Conservation (phyloP, 2,329 filamentous ascomycete genomes). For the Falciphora oryzae region DNA sequence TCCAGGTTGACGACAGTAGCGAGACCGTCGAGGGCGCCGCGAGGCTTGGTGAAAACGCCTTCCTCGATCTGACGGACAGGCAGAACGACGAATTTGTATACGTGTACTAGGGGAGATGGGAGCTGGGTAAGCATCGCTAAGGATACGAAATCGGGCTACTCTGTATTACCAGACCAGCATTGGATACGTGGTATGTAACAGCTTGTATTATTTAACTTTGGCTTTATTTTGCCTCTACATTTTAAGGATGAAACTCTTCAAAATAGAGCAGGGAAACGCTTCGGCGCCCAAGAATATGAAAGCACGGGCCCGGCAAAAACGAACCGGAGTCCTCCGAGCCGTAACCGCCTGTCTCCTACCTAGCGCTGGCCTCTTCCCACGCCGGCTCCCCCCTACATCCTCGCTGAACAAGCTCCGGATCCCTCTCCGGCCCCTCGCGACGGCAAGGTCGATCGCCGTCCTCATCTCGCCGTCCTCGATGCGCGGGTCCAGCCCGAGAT, state of each 20-base stretch:
- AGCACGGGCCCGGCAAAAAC: too few relatives aligned
- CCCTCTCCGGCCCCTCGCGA: not conserved
- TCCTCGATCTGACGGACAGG: slow-evolving; percentile 57
- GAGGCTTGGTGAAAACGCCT: slow-evolving; percentile 42
- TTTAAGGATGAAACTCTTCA: too few relatives aligned
- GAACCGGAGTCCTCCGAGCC: too few relatives aligned
- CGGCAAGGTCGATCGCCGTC: not conserved
- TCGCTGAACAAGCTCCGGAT: not conserved
- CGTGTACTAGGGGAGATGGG: slow-evolving; percentile 38
- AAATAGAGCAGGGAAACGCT: too few relatives aligned
- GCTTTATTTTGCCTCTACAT: too few relatives aligned
- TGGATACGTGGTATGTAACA: too few relatives aligned
- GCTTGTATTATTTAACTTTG: too few relatives aligned
- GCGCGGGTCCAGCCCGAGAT: not conserved
- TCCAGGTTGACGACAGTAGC: slow-evolving; percentile 23
- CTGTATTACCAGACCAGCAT: too few relatives aligned
- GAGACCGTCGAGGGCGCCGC: slow-evolving; percentile 15
- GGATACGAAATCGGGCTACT: too few relatives aligned
- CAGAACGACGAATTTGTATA: slow-evolving; percentile 66
- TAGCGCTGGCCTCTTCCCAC: not conserved
- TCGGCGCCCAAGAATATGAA: too few relatives aligned
- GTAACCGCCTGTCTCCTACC: too few relatives aligned
- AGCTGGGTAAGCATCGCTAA: too few relatives aligned
- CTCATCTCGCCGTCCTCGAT: not conserved
- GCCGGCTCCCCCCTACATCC: not conserved